These are phyloP conservation scores for Botrytis sinoallii DNA, from an alignment of 2,329 filamentous ascomycete species.

Conservation along the genomic window DNA sequence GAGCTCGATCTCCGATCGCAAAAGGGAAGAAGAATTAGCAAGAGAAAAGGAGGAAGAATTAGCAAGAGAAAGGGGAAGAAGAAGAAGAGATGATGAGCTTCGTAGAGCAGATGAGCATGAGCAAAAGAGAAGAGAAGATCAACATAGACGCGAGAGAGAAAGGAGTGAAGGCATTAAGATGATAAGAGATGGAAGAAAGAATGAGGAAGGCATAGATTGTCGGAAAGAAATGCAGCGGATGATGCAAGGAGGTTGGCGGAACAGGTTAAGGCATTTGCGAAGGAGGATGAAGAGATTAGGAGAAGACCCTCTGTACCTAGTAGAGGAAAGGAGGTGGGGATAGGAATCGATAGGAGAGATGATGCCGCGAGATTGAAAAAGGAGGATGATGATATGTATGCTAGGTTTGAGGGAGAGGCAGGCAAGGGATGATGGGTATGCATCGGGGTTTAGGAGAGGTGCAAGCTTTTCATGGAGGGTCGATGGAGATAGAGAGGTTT, in stretches of 20 bases:
- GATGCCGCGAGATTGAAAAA: not conserved
- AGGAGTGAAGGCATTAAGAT: not conserved
- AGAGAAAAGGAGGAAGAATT: not conserved
- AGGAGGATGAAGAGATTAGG: slow-evolving; percentile 35
- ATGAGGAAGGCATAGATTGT: slow-evolving; percentile 18
- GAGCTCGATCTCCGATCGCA: not conserved
- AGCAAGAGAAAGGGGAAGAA: not conserved
- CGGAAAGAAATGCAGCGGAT: slow-evolving; percentile 19
- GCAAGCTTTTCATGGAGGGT: not conserved
- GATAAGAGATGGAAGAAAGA: not conserved
- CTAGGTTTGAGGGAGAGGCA: slow-evolving; percentile 1
- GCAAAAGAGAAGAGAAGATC: not conserved
- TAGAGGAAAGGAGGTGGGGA: slow-evolving; percentile 11
- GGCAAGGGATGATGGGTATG: not conserved
- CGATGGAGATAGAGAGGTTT: not conserved
- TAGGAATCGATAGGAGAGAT: slow-evolving; percentile 14
- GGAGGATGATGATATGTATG: slow-evolving; percentile 4
- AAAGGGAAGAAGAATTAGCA: not conserved
- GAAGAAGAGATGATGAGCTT: not conserved
- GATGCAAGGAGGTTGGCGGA: slow-evolving; percentile 21
- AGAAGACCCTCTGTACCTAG: slow-evolving; percentile 32
- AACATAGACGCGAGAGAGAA: slow-evolving; percentile 3
- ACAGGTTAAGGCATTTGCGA: slow-evolving; percentile 24
- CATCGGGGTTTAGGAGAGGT: not conserved
- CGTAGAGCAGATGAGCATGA: not conserved